Evolutionary conservation across 495 filamentous ascomycete genomes (phyloP).

Genomic region (Penicillium argentinense): DNA sequence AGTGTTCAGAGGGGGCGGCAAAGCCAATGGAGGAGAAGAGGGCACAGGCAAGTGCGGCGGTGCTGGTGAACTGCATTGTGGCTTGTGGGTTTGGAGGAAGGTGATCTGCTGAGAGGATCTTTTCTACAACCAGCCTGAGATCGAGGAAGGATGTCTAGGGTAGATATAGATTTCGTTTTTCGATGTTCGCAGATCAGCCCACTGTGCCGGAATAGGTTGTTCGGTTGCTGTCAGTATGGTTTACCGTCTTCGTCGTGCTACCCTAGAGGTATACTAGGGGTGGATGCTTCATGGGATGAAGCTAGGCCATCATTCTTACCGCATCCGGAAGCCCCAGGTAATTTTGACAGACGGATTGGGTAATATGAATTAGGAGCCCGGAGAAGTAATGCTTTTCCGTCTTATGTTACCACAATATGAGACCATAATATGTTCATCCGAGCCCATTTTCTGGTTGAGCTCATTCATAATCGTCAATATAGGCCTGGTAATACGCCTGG

Average conservation of each 20-base stretch:
- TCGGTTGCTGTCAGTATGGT: neutral
- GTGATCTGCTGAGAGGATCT: neutral
- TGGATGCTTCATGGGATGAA: slow-evolving; percentile 3
- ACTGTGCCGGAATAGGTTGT: neutral
- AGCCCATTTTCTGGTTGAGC: neutral
- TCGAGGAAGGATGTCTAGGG: neutral
- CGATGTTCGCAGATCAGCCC: neutral
- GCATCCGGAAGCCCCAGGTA: slow-evolving; percentile 4
- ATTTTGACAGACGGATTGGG: neutral
- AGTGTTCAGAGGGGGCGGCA: slow-evolving; percentile 9
- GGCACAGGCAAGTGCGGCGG: slow-evolving; percentile 13
- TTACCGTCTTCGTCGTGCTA: slow-evolving; percentile 11
- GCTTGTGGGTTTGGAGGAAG: neutral
- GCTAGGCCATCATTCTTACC: neutral
- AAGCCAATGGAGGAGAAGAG: slow-evolving; percentile 12
- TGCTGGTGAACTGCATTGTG: slow-evolving; percentile 21
- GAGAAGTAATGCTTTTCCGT: no score
- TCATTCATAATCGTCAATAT: neutral
- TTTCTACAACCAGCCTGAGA: neutral
- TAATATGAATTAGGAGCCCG: no score
- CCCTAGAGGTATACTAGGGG: neutral
- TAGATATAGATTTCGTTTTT: slow-evolving; percentile 3
- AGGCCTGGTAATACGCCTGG: neutral
- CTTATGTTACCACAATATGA: neutral
- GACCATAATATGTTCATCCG: neutral